Conservation (phyloP, 805 yeast species). For the Lipomyces japonicus region DNA sequence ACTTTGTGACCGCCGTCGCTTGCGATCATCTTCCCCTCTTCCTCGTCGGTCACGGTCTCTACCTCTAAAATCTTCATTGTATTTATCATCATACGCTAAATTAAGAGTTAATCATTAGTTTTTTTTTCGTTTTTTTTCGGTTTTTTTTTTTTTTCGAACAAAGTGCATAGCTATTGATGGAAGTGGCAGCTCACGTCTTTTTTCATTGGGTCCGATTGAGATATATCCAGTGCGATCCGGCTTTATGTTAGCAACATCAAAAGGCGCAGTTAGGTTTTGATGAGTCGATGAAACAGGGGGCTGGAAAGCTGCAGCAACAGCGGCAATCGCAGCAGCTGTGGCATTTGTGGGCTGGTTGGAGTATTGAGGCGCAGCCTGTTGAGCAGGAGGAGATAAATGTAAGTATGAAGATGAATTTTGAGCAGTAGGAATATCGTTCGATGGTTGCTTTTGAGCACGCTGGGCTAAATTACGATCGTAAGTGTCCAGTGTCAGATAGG, state of each 20-base stretch:
- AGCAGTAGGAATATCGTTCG: too few species aligned
- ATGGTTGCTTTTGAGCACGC: conserved; percentile 26
- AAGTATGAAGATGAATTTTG: not conserved
- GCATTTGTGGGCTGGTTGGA: conserved; percentile 7
- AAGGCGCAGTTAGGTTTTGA: not conserved
- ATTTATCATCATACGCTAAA: conserved; percentile 5
- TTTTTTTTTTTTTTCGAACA: too few species aligned
- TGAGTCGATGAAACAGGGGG: not conserved
- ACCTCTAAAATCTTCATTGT: conserved; percentile 7
- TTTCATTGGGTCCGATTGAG: not conserved
- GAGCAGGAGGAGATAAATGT: conserved; percentile 5
- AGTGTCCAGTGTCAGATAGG: not conserved
- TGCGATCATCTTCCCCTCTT: conserved; percentile 3
- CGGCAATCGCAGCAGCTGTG: conserved; percentile 26
- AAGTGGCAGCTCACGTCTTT: too few species aligned
- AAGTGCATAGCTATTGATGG: too few species aligned
- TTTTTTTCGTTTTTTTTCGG: too few species aligned
- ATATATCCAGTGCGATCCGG: conserved; percentile 1
- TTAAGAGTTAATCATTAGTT: too few species aligned
- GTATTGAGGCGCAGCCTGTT: conserved; percentile 6
- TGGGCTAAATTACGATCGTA: conserved; percentile 12
- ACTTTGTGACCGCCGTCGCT: conserved; percentile 12
- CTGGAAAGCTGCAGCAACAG: conserved; percentile 17
- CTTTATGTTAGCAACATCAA: not conserved
- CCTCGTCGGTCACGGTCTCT: conserved; percentile 15